Evolutionary conservation across 257 asterid genomes (phyloP), one percentile per base, ranked within the genome.

Genomic region (Solanum virginianum): DNA sequence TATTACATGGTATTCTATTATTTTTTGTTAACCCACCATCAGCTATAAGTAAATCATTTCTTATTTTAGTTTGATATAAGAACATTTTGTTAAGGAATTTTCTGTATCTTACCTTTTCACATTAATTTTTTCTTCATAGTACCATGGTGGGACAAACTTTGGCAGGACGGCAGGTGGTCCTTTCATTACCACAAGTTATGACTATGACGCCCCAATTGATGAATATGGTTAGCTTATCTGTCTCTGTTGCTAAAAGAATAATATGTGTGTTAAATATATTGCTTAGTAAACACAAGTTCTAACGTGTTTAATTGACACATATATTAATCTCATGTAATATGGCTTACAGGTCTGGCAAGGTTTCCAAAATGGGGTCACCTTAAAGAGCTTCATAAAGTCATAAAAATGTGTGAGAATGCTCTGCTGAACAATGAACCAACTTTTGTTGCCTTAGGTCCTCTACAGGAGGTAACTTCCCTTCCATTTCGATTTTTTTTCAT

Each of bases 151-250:
- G 51, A 95, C 99, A 57, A 95, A 95, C 92, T 95, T 95, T 90
- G 98, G 98, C 82, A 97, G 99, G 88, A 94, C 97, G 82, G 86
- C 98, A 75, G 99, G 99, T 87, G 99, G 99, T 63, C 99, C 99
- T 62, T 94, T 94, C 90, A 95, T 95, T 83, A 93, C 98, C 86
- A 95, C 98, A 63, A 93, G 98, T 89, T 95, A 95, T 83, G 99
- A 95, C 90, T 95, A 95, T 86, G 97, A 95, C 89, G 99, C 99
- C 45, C 99, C 99, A 65, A 91, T 95, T 79, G 99, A 95, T 87
- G 99, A 95, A 92, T 95, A 95, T 88, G 99, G 99, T 92, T 85
- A 85, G 84, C 68, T 57, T 41, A 82, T 18, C 82, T 26, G 17
- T 63, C 49, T 16, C 43, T n/a, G 32, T 59, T 41, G 84, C 82